These are phyloP conservation scores for Ogataea ramenticola DNA, from an alignment of 805 yeast species.

Conservation along the genomic window DNA sequence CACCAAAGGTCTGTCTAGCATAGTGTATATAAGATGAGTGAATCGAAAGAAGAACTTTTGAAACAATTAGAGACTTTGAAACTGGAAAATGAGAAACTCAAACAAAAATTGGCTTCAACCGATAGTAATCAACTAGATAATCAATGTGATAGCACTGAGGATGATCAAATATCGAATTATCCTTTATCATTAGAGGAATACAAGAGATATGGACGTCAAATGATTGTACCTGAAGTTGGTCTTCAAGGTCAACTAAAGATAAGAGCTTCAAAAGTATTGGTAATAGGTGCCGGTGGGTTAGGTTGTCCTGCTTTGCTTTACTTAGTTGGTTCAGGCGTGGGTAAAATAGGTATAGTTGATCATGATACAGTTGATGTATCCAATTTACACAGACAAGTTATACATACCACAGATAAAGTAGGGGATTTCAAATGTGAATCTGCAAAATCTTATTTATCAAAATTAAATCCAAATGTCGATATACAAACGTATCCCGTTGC, in stretches of 20 bases:
- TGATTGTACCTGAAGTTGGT: slow-evolving; percentile 83
- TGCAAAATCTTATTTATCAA: slow-evolving; percentile 49
- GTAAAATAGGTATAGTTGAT: slow-evolving; percentile 79
- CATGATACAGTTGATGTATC: slow-evolving; percentile 78
- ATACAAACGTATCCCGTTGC: slow-evolving; percentile 46
- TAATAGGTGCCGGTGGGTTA: slow-evolving; percentile 94
- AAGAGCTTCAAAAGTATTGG: slow-evolving; percentile 53
- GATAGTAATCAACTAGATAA: neutral
- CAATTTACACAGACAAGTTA: slow-evolving; percentile 82
- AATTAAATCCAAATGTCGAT: slow-evolving; percentile 62
- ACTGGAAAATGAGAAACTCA: slow-evolving; percentile 11
- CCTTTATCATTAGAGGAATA: slow-evolving; percentile 56
- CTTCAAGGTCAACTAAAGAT: slow-evolving; percentile 49
- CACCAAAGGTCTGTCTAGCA: neutral
- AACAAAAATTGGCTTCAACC: slow-evolving; percentile 5
- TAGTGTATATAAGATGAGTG: neutral
- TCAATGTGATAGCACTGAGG: slow-evolving; percentile 5
- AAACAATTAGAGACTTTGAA: slow-evolving; percentile 18
- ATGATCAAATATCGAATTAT: neutral
- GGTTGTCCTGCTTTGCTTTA: slow-evolving; percentile 90
- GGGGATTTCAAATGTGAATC: slow-evolving; percentile 74
- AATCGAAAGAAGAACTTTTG: slow-evolving; percentile 10
- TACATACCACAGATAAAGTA: slow-evolving; percentile 61
- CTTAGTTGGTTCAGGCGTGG: slow-evolving; percentile 83
- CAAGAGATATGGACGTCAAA: slow-evolving; percentile 84